phyloP scores from a whole-genome alignment of 257 asterid species.

The Phtheirospermum japonicum region DNA sequence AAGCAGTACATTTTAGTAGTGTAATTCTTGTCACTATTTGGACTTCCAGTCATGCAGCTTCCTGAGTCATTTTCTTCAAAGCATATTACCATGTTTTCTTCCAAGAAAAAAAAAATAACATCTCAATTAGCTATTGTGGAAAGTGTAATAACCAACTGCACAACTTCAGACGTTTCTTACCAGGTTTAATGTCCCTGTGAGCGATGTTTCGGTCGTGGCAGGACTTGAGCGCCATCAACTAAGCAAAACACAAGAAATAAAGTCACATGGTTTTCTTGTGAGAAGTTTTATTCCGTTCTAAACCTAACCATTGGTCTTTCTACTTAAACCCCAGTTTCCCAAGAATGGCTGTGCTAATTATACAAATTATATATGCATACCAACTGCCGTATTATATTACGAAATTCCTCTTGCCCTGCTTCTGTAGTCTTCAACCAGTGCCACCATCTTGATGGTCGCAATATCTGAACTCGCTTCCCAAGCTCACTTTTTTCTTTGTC shows the following conservation, averaged over 20 bases:
- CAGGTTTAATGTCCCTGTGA: conserved; percentile 98
- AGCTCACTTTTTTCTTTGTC: conserved; percentile 51
- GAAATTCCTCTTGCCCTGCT: conserved; percentile 87
- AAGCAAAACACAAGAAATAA: conserved; percentile 32
- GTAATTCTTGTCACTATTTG: conserved; percentile 58
- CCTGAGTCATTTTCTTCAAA: conserved; percentile 76
- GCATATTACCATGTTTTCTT: conserved; percentile 97
- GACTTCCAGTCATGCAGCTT: conserved; percentile 72
- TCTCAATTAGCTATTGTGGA: conserved; percentile 28
- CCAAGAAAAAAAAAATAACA: conserved; percentile 27
- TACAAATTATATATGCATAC: conserved; percentile 42
- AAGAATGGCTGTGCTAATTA: too few relatives aligned
- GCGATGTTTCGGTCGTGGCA: conserved; percentile 95
- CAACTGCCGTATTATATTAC: conserved; percentile 80
- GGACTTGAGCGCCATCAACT: conserved; percentile 89
- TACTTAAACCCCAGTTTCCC: conserved; percentile 14
- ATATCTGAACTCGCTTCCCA: conserved; percentile 69
- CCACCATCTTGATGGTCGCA: conserved; percentile 99
- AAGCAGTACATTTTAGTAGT: conserved; percentile 62
- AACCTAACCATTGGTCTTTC: not conserved
- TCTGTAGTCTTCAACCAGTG: conserved; percentile 88
- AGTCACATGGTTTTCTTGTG: conserved; percentile 26
- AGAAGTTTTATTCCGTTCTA: conserved; percentile 6
- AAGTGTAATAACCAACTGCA: conserved; percentile 8
- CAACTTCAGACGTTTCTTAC: conserved; percentile 40